Evolutionary conservation across 2,329 filamentous ascomycete genomes (phyloP), one percentile per base, ranked within the genome.

Genomic region (Clarireedia paspali): DNA sequence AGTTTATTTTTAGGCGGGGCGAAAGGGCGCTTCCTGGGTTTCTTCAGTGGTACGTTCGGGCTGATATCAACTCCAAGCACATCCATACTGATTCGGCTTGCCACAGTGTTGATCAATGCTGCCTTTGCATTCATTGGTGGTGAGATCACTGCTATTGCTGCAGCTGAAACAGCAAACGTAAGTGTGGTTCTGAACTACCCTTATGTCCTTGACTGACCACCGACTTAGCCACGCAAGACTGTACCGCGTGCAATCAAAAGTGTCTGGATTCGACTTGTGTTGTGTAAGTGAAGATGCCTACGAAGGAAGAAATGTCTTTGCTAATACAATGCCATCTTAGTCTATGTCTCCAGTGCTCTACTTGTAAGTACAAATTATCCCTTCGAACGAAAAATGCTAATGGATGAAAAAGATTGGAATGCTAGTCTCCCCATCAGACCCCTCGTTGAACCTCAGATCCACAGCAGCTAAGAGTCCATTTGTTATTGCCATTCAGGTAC

Each of bases 401-500:
- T 1, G 12, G 30, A 1, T 12, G 3, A 12, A 34, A 34, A 12
- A 34, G 30, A 70, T 75, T 36, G 82, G 82, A 47, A 76, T 86
- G 60, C 70, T 83, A 14, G 78, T 86, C 17, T 74, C 78, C 6
- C 80, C 75, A 57, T 74, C 77, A 40, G 78, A 84, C 57, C 62
- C 66, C 0, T 66, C 74, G 17, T 57, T 67, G n/a, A 55, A 47
- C 5, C 60, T 57, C 1, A 60, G 57, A 2, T 70, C 75, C 62
- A 68, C 73, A 45, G 76, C 79, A 7, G 77, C 77, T 2, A 74
- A 79, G 64, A 74, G 70, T 1, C 86, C 85, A 15, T 89, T 85
- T 65, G 87, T 91, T 55, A 88, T 91, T 61, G 88, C 87, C 15
- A 83, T 86, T 42, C 76, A 79, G 30, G 30, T 34, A 34, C 9